phyloP scores from a whole-genome alignment of 2,329 filamentous ascomycete species.

The Chaetoscypha palmicola region DNA sequence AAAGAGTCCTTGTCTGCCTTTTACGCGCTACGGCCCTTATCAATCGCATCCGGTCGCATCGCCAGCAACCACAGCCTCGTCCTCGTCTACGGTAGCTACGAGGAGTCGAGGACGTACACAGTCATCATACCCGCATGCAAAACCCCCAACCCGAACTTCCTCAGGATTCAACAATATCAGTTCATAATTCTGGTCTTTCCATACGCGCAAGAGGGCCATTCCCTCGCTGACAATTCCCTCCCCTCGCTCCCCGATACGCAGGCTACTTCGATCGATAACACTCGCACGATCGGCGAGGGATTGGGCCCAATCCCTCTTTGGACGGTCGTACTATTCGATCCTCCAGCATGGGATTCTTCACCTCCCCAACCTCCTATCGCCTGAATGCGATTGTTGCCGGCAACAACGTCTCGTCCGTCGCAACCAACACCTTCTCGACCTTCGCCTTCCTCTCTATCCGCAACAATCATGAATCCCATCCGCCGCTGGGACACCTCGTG shows the following conservation, averaged over 20 bases:
- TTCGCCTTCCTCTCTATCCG: constrained; percentile 21
- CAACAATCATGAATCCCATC: constrained; percentile 33
- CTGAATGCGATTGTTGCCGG: constrained; percentile 33
- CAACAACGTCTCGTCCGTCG: constrained; percentile 22
- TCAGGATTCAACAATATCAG: too few species aligned
- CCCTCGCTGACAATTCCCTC: neutral
- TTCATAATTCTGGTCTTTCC: neutral
- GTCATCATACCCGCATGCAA: too few species aligned
- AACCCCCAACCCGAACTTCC: too few species aligned
- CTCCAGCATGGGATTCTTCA: constrained; percentile 37
- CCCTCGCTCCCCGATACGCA: neutral
- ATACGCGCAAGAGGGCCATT: neutral
- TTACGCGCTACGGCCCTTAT: too few species aligned
- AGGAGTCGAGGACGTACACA: too few species aligned
- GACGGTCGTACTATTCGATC: neutral
- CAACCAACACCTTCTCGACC: constrained; percentile 17
- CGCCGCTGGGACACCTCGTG: constrained; percentile 36
- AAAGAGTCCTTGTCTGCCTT: too few species aligned
- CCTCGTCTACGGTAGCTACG: too few species aligned
- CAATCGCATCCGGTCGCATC: too few species aligned
- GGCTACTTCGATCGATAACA: neutral
- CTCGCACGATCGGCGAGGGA: neutral
- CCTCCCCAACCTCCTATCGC: constrained; percentile 41
- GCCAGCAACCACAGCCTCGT: too few species aligned
- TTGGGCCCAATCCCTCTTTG: too few species aligned